A percentile compares a stretch with the other conserved stretches of the same genome.
Evolutionary conservation across 495 filamentous ascomycete species (phyloP).

Genomic region (Barbatosphaeria neglecta): DNA sequence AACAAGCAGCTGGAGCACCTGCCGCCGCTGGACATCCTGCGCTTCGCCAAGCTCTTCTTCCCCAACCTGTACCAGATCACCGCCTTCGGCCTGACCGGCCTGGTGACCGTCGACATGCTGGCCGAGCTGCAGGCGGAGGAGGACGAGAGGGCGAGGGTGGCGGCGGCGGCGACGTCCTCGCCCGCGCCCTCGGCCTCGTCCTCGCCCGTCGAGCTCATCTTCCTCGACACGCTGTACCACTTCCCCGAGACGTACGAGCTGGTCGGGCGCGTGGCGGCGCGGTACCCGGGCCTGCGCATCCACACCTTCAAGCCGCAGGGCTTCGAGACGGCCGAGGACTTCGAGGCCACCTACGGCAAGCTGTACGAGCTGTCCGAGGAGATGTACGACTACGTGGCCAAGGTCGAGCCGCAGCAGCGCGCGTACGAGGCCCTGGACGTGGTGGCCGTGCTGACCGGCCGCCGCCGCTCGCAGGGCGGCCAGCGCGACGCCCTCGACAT

Average conservation of each 20-base stretch:
- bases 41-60: constrained; percentile 83
- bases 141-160: not conserved
- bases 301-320: constrained; percentile 83
- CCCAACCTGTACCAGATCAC: constrained; percentile 91
- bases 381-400: constrained; percentile 92
- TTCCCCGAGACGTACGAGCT: constrained; percentile 82
- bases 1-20: constrained; percentile 80
- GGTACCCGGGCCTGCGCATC: constrained; percentile 66
- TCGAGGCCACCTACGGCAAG: constrained; percentile 69
- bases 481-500: constrained; percentile 81
- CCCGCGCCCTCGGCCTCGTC: constrained; percentile 49
- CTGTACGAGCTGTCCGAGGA: constrained; percentile 82
- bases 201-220: constrained; percentile 73
- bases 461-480: constrained; percentile 83
- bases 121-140: constrained; percentile 63
- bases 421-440: constrained; percentile 83
- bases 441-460: constrained; percentile 88
- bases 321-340: constrained; percentile 56
- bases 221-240: constrained; percentile 94
- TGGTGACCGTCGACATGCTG: constrained; percentile 91
- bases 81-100: constrained; percentile 89
- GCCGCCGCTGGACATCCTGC: constrained; percentile 66
- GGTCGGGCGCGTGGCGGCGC: constrained; percentile 61
- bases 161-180: too few relatives aligned
- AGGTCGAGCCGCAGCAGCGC: constrained; percentile 91